Base-by-base conservation (phyloP, 2,329 filamentous ascomycete genomes). In the Microcyclosporella mali region DNA sequence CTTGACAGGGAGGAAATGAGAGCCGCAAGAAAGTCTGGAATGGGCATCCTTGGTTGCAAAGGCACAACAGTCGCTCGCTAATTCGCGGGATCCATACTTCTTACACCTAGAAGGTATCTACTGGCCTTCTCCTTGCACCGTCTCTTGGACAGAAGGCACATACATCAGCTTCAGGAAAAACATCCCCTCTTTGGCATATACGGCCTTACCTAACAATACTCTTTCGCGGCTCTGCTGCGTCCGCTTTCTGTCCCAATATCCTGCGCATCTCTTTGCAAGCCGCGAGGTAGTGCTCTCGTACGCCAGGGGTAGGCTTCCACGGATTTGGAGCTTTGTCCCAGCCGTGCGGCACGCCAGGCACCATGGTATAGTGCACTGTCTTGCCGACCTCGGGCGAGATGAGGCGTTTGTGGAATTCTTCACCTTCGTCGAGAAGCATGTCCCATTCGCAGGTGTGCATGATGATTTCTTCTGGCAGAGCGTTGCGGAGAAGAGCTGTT, bases 301-400 rank as follows among this genome's bases (percentile, higher is more conserved):
- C 70, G 17, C 71, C 71, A 1, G 67, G 65, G 2, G 72, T 72
- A 27, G 72, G 71, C 41, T 69, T 70, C 17, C 77, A 58, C 3
- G 78, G 79, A 55, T 81, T 82, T 0, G 79, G 78, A 19, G 74
- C 74, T 63, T 84, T 84, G 55, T 84, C 81, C 73, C 81, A 84
- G 0, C 73, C 80, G 56, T 84, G 81, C 19, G 73, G 71, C 16
- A 80, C 79, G 2, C 70, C 76, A 3, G 69, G 65, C 2, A 84
- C 71, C 63, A 79, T 74, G 18, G 72, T 72, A 52, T 80, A 81
- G 39, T 69, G 65, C 1, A 84, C 74, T 6, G 70, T 69, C 63
- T 81, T 83, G 17, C 67, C 67, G 25, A 62, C 50, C 7, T 55
- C 55, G 16, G 49, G 47, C n/a, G 47, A 43, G 2, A 15, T 43